phyloP scores from a whole-genome alignment of 345 rosid species.

The Excoecaria agallocha region DNA sequence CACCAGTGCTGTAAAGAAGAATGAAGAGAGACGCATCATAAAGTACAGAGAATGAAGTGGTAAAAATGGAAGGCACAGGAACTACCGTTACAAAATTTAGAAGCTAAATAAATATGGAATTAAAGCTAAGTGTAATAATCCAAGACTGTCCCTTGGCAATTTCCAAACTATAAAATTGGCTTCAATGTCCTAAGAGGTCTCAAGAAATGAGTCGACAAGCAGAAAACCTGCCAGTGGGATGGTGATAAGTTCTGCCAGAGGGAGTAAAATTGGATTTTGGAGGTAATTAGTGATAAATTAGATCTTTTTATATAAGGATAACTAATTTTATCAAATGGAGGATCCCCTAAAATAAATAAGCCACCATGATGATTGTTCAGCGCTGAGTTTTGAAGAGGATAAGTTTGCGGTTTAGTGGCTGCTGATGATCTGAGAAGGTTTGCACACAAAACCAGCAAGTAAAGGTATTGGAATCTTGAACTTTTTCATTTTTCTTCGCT shows the following conservation, averaged over 20 bases:
- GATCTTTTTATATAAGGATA: too few species aligned
- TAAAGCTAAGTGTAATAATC: too few species aligned
- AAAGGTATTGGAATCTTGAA: neutral
- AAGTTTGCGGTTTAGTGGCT: neutral
- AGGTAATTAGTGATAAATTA: too few species aligned
- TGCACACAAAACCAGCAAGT: neutral
- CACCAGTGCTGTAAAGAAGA: too few species aligned
- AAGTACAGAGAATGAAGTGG: too few species aligned
- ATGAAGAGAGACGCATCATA: too few species aligned
- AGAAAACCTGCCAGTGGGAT: constrained; percentile 31
- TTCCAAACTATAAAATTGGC: too few species aligned
- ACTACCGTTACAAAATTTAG: too few species aligned
- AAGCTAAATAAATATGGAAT: too few species aligned
- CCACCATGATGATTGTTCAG: neutral
- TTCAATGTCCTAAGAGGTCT: too few species aligned
- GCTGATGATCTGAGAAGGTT: neutral
- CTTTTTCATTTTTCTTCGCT: neutral
- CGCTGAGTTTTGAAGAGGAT: neutral
- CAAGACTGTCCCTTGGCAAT: too few species aligned
- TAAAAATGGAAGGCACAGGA: too few species aligned
- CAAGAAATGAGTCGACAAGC: constrained; percentile 19
- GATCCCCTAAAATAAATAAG: constrained; percentile 33
- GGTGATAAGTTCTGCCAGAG: constrained; percentile 25
- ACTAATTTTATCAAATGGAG: constrained; percentile 34
- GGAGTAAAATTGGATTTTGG: constrained; percentile 27